A percentile compares a stretch with the other conserved stretches of the same genome.
Evolutionary conservation across 2,329 filamentous ascomycete species (phyloP).

Genomic region (Alternaria postmessia): DNA sequence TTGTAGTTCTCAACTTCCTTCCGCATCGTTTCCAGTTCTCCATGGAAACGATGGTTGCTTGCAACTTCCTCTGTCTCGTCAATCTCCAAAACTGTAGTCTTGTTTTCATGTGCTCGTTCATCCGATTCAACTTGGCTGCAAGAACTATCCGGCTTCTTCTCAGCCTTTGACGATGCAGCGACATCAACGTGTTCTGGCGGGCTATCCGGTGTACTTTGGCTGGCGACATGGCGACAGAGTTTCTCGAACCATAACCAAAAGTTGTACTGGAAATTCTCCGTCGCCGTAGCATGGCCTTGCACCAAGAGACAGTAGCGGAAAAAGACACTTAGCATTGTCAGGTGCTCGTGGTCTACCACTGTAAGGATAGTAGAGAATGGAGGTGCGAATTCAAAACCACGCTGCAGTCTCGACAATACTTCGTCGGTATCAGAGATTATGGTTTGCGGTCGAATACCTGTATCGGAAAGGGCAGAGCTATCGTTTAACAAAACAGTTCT

Average conservation of each 20-base stretch:
- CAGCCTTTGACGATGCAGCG: background rate
- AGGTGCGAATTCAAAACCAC: background rate
- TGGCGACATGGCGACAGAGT: background rate
- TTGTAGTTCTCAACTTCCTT: background rate
- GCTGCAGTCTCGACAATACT: background rate
- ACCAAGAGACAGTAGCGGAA: background rate
- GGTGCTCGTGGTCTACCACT: background rate
- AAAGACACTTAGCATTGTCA: background rate
- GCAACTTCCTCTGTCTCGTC: background rate
- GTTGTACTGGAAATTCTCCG: background rate
- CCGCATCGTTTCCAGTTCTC: background rate
- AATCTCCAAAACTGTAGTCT: background rate
- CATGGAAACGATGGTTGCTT: fast-evolving
- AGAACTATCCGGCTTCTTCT: background rate
- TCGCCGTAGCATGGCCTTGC: background rate
- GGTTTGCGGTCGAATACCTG: background rate
- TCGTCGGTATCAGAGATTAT: background rate
- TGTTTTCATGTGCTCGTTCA: background rate
- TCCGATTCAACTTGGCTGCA: background rate
- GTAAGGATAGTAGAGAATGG: background rate
- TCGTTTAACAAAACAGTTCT: background rate
- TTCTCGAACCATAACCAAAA: background rate
- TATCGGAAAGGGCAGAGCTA: background rate
- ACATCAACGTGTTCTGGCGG: background rate
- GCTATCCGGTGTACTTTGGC: background rate